Percentiles rank a stretch among this genome's conserved stretches.
Conservation (phyloP, 2,329 filamentous ascomycete genomes). For the Microdochium paspali region DNA sequence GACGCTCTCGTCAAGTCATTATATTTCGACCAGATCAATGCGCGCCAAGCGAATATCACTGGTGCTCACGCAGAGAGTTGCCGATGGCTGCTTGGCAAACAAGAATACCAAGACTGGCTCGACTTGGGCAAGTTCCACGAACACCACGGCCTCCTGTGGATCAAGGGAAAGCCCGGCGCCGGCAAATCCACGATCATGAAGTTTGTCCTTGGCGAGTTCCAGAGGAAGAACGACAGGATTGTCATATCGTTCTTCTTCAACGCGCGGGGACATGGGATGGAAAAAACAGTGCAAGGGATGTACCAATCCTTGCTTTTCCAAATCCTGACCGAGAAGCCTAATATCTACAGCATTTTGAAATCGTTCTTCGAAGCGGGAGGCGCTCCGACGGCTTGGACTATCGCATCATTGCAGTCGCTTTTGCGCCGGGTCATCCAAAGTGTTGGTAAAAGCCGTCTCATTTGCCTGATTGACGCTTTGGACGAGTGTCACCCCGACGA, state of each 20-base stretch:
- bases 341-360: neutral
- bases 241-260: slow-evolving; percentile 17
- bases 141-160: slow-evolving; percentile 33
- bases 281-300: neutral
- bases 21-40: slow-evolving; percentile 26
- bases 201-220: slow-evolving; percentile 13
- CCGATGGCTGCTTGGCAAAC: slow-evolving; percentile 25
- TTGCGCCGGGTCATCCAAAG: slow-evolving; percentile 3
- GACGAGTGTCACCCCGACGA: slow-evolving; percentile 11
- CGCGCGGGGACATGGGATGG: neutral
- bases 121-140: slow-evolving; percentile 13
- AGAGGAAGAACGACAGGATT: slow-evolving; percentile 3
- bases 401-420: slow-evolving; percentile 4
- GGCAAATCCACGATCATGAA: slow-evolving; percentile 26
- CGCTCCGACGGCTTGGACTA: neutral
- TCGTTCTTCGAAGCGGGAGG: too few relatives aligned
- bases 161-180: slow-evolving; percentile 33
- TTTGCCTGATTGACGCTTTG: slow-evolving; percentile 11
- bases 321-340: slow-evolving; percentile 7
- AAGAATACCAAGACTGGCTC: slow-evolving; percentile 26
- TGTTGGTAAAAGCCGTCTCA: slow-evolving; percentile 1
- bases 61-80: slow-evolving; percentile 26
- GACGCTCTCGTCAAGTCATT: slow-evolving; percentile 18
- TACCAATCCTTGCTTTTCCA: slow-evolving; percentile 21
- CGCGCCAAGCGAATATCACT: slow-evolving; percentile 24